Evolutionary conservation across 2,329 filamentous ascomycete genomes (phyloP).

Genomic region (Aureobasidium lini): DNA sequence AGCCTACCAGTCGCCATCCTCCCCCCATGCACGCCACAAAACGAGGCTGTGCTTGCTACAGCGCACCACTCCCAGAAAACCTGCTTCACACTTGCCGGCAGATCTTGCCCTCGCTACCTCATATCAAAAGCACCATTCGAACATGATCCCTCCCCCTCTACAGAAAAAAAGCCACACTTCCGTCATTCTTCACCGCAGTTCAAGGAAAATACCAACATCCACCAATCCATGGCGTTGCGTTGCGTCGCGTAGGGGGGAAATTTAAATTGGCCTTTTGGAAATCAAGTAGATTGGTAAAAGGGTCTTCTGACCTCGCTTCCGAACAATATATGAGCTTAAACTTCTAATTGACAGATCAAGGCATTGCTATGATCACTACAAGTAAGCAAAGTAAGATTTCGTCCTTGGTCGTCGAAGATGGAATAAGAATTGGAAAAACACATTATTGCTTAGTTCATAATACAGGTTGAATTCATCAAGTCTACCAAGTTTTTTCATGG

Average conservation of each 20-base stretch:
- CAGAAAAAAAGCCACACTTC: neutral
- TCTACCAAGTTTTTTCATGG: neutral
- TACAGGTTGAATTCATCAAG: neutral
- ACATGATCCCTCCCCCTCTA: neutral
- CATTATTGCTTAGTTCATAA: neutral
- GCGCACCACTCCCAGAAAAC: neutral
- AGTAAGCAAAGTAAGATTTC: too few species aligned
- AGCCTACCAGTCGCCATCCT: too few species aligned
- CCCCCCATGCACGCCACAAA: too few species aligned
- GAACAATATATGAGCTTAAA: neutral
- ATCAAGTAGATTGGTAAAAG: too few species aligned
- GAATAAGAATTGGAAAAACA: neutral
- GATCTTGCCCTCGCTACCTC: too few species aligned
- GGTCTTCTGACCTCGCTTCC: neutral
- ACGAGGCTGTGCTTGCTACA: too few species aligned
- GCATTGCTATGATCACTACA: neutral
- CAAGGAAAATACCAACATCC: neutral
- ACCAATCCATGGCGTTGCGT: neutral
- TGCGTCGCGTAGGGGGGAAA: too few species aligned
- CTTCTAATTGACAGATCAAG: neutral
- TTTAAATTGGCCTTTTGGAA: too few species aligned
- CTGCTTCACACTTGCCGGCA: neutral
- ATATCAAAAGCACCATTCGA: neutral
- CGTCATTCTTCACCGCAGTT: neutral
- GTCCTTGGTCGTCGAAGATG: neutral